Evolutionary conservation across 148 eudicot genomes (phyloP), one percentile per base, ranked within the genome.

Genomic region (Limonium bicolor): DNA sequence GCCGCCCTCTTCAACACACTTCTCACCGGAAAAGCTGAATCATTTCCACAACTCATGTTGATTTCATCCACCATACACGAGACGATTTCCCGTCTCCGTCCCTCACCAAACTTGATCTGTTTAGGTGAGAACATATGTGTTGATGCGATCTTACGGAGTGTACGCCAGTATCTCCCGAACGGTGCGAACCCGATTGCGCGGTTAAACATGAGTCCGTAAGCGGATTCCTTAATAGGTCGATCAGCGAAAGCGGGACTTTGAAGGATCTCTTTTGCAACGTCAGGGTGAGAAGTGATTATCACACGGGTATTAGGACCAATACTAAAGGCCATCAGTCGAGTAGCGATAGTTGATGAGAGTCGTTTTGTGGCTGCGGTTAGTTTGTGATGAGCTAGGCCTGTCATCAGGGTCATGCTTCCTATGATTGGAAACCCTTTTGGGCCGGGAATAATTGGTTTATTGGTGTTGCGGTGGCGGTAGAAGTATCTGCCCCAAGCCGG

Each of bases 111-210:
- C n/a, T 39, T 73, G 37, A 86, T 75, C 46, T 81, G 93, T 22
- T 77, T 86, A 0, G 87, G 84, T 47, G 64, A 72, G 55, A 86
- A 81, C 60, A 86, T 68, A 30, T 86, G 93, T 24, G 74, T 61
- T 4, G 84, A 67, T 2, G 93, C 67, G 15, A 86, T 62, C 38
- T 66, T 55, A 2, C 96, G 63, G 4, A 86, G 74, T 21, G 80
- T 73, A 4, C 77, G 63, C 96, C 95, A 86, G 59, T 86, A 86
- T 6, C 56, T 48, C 0, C 95, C 96, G 20, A 72, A 72, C 0
- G 93, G 87, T 17, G 96, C 96, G 36, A 86, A 86, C 46, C 96
- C 96, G 6, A 86, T 86, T 0, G 96, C 73, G 23, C 87, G 55
- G 54, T 82, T 60, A 51, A 86, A 86, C 86, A 86, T 68, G 19